Evolutionary conservation across 345 rosid species (phyloP).

Genomic region (Pistacia vera): DNA sequence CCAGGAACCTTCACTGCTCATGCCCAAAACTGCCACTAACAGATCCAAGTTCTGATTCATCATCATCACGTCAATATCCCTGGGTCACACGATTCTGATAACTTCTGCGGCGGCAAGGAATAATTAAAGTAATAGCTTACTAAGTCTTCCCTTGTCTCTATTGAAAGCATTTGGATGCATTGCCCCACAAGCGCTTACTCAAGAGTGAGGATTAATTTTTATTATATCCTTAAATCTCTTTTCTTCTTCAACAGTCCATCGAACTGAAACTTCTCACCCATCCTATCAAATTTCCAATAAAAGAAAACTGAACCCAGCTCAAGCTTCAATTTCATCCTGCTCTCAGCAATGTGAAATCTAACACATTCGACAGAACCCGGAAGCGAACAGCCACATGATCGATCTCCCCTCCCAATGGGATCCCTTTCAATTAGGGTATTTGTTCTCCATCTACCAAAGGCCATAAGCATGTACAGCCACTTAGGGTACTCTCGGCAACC

Average conservation of each 20-base stretch:
- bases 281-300: constrained; percentile 62
- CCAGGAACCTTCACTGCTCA: constrained; percentile 38
- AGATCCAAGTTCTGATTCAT: constrained; percentile 41
- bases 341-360: constrained; percentile 73
- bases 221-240: constrained; percentile 51
- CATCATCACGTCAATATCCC: constrained; percentile 52
- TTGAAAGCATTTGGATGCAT: constrained; percentile 35
- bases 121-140: constrained; percentile 72
- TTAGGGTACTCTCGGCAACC: constrained; percentile 49
- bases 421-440: constrained; percentile 26
- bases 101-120: constrained; percentile 54
- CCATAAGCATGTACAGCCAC: constrained; percentile 71
- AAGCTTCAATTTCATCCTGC: constrained; percentile 59
- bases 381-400: constrained; percentile 55
- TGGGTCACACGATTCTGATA: constrained; percentile 69
- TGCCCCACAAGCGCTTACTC: constrained; percentile 43
- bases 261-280: constrained; percentile 80
- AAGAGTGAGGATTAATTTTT: constrained; percentile 26
- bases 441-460: constrained; percentile 34
- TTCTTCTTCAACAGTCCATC: constrained; percentile 63
- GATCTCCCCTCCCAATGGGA: constrained; percentile 59
- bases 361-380: constrained; percentile 59
- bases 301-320: constrained; percentile 58
- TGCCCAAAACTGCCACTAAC: constrained; percentile 50
- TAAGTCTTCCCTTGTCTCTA: constrained; percentile 53